A percentile compares a stretch with the other conserved stretches of the same genome.
Evolutionary conservation across 345 rosid species (phyloP).

Genomic region (Populus nigra): DNA sequence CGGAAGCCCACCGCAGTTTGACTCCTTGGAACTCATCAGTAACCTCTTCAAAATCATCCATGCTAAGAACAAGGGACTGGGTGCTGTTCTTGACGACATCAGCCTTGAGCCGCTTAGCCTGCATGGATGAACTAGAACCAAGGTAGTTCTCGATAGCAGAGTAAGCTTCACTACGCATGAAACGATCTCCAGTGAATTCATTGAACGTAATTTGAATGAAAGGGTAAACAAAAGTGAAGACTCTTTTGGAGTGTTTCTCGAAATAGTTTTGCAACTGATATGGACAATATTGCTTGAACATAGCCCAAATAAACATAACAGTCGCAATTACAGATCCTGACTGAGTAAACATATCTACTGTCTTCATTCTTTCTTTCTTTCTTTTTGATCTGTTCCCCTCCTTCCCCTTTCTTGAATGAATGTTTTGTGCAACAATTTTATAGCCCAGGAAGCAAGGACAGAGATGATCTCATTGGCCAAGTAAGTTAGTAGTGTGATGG

Average conservation of each 20-base stretch:
- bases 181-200: background rate
- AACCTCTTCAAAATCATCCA: conserved; percentile 2
- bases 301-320: conserved; percentile 1
- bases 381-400: background rate
- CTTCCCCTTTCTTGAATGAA: background rate
- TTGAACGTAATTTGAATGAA: conserved; percentile 5
- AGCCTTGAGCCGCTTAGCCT: conserved; percentile 9
- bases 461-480: background rate
- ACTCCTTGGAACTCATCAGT: background rate
- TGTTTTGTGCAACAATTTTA: background rate
- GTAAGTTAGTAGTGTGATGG: background rate
- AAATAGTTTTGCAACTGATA: background rate
- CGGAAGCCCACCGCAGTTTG: conserved; percentile 3
- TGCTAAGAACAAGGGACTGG: conserved; percentile 5
- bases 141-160: background rate
- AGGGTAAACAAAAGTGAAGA: conserved; percentile 1
- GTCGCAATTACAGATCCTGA: background rate
- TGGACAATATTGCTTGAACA: conserved; percentile 2
- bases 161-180: conserved; percentile 8
- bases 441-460: background rate
- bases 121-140: background rate
- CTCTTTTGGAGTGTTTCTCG: background rate
- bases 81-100: background rate
- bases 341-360: background rate
- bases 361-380: background rate